Evolutionary conservation across 495 filamentous ascomycete genomes (phyloP), one percentile per base, ranked within the genome.

Genomic region (Talaromyces stipitatus): DNA sequence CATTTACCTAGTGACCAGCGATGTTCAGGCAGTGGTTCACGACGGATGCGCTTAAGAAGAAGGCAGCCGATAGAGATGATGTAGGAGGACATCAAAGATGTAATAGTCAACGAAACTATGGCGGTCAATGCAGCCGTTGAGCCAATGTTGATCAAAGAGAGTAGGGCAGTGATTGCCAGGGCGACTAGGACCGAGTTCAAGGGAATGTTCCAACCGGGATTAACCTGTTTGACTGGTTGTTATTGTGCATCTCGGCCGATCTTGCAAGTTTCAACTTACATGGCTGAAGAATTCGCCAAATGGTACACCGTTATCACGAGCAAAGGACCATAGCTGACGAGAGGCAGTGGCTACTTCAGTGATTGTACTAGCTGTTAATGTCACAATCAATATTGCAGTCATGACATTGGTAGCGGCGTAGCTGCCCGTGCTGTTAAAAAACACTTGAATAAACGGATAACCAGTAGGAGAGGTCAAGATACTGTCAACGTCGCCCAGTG

Each of bases 301-400:
- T 11, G 81, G 82, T 4, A 84, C 64, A 5, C 82, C 81, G 14
- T 69, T 60, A 58, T 84, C 81, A 18, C 82, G 69, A 5, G 80
- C 79, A 66, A 82, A 85, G 3, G 80, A 76, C 73, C 74, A 83
- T 1, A 83, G 70, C 65, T 84, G 82, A 0, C 81, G 72, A 9
- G 80, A 82, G 10, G 79, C 75, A 0, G 81, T 82, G 6, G 82
- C 77, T 12, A 82, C 77, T 55, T 78, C 73, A 53, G 74, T 81
- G 54, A 84, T 74, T 1, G 75, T 74, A 14, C 76, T 77, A 26
- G 70, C 74, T 11, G 75, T 71, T 4, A 78, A 61, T 5, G 79
- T 72, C 10, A 85, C 58, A 5, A 80, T 66, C 27, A 84, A 62
- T 22, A 84, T 72, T 9, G 66, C 68, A 1, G 77, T 79, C 71